Base-by-base conservation (phyloP, 2,329 filamentous ascomycete species). In the Diaporthe caulivora region DNA sequence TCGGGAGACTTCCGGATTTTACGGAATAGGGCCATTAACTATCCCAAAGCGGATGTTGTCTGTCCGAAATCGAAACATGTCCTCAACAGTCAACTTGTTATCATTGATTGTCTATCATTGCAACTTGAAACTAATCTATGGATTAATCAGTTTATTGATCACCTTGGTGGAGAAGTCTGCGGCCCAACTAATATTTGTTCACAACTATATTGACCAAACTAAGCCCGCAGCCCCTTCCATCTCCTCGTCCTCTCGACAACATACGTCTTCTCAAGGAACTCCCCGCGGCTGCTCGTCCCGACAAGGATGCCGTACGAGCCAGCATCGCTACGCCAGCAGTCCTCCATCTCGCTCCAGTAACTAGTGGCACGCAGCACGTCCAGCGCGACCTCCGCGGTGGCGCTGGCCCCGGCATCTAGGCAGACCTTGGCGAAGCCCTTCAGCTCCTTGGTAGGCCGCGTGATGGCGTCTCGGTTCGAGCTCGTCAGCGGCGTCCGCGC, bases 391-490 rank as follows among this genome's bases (percentile, higher is more conserved):
- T 77, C 73, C 2, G 80, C 81, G 3, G 75, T 76, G 49, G 78
- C 79, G 67, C 79, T 81, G 62, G 83, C 80, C 2, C 83, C 82
- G 0, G 82, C 77, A 47, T 82, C 77, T 17, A 86, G 76, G 31
- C 80, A 77, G 10, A 85, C 82, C 73, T 86, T 87, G 26, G 80
- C 76, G 72, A 87, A 87, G 5, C 83, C 84, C 65, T 85, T 84
- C 26, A 87, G 77, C 73, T 86, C 84, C 77, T 84, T 85, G 37
- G 76, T 75, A 8, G 85, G 83, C 13, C 85, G 81, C 0, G 79
- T 81, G 34, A 80, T 77, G 13, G 76, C 72, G 3, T 77, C 75
- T 2, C 74, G 68, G 1, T 75, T 71, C 1, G 76, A 75, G 10
- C 73, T 73, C 10, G 76, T 78, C 26, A 75, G 13, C 57, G 76